phyloP scores from a whole-genome alignment of 2,329 filamentous ascomycete species.

The Stagonosporopsis tanaceti region DNA sequence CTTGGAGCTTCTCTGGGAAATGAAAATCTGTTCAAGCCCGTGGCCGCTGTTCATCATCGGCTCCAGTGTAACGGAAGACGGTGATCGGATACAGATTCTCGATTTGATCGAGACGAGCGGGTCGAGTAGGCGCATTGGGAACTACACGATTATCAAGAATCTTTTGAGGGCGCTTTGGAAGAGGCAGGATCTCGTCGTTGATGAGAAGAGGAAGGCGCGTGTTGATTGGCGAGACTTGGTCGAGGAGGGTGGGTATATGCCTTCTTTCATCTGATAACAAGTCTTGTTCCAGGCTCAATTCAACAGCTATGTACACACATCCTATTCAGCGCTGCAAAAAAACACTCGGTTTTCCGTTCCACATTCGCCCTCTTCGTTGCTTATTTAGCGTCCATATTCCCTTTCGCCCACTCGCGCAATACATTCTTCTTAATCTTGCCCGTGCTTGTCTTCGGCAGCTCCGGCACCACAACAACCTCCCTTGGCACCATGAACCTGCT shows the following conservation, averaged over 20 bases:
- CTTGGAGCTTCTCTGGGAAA: conserved; percentile 47
- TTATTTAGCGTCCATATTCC: conserved; percentile 48
- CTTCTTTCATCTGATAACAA: conserved; percentile 35
- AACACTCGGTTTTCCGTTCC: background rate
- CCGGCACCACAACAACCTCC: conserved; percentile 78
- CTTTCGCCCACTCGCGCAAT: conserved; percentile 82
- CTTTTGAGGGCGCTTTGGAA: conserved; percentile 59
- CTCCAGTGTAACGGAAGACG: conserved; percentile 55
- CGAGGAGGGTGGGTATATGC: conserved; percentile 30
- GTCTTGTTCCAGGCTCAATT: no score
- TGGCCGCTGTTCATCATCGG: conserved; percentile 60
- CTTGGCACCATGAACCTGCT: conserved; percentile 87
- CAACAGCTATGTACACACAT: background rate
- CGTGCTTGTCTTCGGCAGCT: conserved; percentile 95
- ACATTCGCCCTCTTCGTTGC: background rate
- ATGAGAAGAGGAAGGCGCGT: conserved; percentile 37
- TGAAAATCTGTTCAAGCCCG: conserved; percentile 57
- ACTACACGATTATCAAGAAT: conserved; percentile 54
- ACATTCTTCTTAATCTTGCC: conserved; percentile 98
- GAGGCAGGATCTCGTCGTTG: conserved; percentile 53
- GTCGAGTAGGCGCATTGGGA: conserved; percentile 55
- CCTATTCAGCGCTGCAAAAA: background rate
- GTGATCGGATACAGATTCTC: conserved; percentile 53
- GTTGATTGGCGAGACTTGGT: conserved; percentile 54
- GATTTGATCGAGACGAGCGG: conserved; percentile 55